These are phyloP conservation scores for Rhizopogon rudus DNA, from an alignment of 768 basidiomycete species.

Conservation along the genomic window DNA sequence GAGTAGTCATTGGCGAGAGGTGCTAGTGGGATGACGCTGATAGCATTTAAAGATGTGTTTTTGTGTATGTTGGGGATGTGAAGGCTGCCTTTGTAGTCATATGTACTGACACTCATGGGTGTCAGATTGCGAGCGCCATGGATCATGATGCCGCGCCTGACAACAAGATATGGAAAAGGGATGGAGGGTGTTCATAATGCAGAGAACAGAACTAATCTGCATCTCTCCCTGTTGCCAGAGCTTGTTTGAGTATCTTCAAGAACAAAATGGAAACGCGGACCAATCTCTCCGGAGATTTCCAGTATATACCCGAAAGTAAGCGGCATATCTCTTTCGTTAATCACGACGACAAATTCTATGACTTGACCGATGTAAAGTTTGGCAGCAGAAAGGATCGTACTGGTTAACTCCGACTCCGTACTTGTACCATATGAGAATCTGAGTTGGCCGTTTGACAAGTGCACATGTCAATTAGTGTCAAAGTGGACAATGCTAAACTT, in stretches of 20 bases:
- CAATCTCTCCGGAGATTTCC: not conserved
- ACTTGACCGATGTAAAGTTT: not conserved
- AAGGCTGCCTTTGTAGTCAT: too few relatives aligned
- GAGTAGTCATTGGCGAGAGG: too few relatives aligned
- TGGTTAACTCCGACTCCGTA: constrained; percentile 11
- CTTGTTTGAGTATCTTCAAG: not conserved
- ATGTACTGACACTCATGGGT: too few relatives aligned
- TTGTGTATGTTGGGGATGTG: too few relatives aligned
- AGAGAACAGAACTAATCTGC: not conserved
- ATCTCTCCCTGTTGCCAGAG: not conserved
- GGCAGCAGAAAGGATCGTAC: constrained; percentile 4
- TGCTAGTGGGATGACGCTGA: too few relatives aligned
- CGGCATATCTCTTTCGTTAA: constrained; percentile 3
- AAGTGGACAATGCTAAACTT: not conserved
- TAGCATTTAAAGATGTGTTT: too few relatives aligned
- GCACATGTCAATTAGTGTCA: not conserved
- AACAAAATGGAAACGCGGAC: not conserved
- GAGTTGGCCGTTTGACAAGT: not conserved
- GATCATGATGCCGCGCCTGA: too few relatives aligned
- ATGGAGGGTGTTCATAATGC: too few relatives aligned
- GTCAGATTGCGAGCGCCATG: too few relatives aligned
- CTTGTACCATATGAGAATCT: not conserved
- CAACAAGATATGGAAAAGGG: too few relatives aligned
- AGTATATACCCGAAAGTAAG: constrained; percentile 4
- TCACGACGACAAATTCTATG: not conserved